Evolutionary conservation across 108 stramenopile species (phyloP), one percentile per base, ranked within the genome.

Genomic region (Parietichytrium sp.): DNA sequence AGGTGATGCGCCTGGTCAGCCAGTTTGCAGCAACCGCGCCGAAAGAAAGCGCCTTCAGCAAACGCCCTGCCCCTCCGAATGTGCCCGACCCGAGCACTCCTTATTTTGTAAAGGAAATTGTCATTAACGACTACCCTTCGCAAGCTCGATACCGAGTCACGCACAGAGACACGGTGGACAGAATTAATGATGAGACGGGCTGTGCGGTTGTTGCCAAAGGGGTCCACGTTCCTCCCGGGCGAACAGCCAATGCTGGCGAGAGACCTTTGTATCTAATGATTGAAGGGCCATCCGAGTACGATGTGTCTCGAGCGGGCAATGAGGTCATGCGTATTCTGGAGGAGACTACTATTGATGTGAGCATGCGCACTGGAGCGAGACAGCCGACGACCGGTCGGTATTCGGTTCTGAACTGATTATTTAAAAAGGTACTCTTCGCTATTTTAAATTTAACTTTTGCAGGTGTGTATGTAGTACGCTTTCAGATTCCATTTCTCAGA

Each of bases 81-180:
- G 26, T 25, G 54, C 26, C 26, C 26, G 54, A 18, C 26, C 26
- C 54, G 8, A 10, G 12, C 54, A n/a, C n/a, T n/a, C n/a, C n/a
- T n/a, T n/a, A n/a, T n/a, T n/a, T n/a, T n/a, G n/a, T n/a, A n/a
- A n/a, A n/a, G n/a, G 94, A 95, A 55, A 87, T 94, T 29, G 94
- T 93, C 55, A 95, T 96, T 88, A 96, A 96, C 86, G 94, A 95
- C 52, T 96, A 94, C 82, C 94, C 94, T 10, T 87, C 91, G 45
- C 89, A 93, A 86, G 96, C 94, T 3, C 83, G 96, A 31, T 94
- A 92, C 92, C 92, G 91, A 53, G 92, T 93, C 23, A 94, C 93
- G 8, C 92, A 94, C 80, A 92, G 92, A 80, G 95, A 95, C 54
- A 93, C 93, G 26, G 90, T 93, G 3, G 88, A 87, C n/a, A 84